A percentile compares a stretch with the other conserved stretches of the same genome.
phyloP scores from a whole-genome alignment of 768 basidiomycete species.

The Cystofilobasidium bisporidii region DNA sequence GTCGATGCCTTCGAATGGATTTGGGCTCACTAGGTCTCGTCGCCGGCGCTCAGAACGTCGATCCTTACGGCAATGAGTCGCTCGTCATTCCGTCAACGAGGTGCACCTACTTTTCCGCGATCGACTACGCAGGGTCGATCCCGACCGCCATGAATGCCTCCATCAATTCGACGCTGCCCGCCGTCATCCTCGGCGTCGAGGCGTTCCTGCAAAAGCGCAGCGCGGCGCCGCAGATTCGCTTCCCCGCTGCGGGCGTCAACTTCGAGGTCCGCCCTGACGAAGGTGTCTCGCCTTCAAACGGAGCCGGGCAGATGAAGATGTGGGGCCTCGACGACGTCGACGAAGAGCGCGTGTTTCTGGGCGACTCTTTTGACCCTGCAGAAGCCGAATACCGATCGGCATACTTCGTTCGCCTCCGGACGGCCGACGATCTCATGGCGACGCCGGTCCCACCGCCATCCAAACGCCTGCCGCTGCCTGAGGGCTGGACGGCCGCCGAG shows the following conservation, averaged over 20 bases:
- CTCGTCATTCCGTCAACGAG: constrained; percentile 87
- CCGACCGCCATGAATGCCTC: constrained; percentile 75
- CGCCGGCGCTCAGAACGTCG: constrained; percentile 60
- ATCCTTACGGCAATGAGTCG: constrained; percentile 87
- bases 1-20: no score
- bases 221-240: constrained; percentile 57
- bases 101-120: constrained; percentile 70
- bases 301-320: constrained; percentile 30
- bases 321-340: constrained; percentile 35
- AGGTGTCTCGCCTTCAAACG: constrained; percentile 30
- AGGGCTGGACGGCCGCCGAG: constrained; percentile 2
- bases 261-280: constrained; percentile 4
- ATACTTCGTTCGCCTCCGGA: background rate
- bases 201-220: constrained; percentile 57
- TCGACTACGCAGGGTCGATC: constrained; percentile 77
- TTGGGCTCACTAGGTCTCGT: background rate
- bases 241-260: constrained; percentile 54
- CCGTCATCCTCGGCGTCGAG: constrained; percentile 64
- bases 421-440: background rate
- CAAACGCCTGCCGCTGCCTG: background rate
- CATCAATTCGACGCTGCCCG: constrained; percentile 68
- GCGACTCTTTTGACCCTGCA: constrained; percentile 33
- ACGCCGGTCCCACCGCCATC: background rate
- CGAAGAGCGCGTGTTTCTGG: constrained; percentile 30
- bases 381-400: constrained; percentile 13